These are phyloP conservation scores for Trichoderma koningiopsis DNA, from an alignment of 2,329 filamentous ascomycete species.

Conservation along the genomic window DNA sequence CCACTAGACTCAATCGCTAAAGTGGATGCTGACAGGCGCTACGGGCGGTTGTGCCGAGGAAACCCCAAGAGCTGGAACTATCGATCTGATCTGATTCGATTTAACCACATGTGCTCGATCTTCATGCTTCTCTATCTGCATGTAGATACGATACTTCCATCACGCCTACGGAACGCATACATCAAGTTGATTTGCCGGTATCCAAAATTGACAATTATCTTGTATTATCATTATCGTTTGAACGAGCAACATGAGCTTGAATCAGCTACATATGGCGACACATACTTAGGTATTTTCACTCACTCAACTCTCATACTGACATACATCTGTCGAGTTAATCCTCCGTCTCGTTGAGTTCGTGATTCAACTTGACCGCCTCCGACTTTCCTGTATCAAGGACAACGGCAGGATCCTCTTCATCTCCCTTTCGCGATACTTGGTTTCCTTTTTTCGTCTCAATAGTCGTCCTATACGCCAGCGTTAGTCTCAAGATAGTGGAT, in stretches of 20 bases:
- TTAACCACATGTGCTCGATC: not conserved
- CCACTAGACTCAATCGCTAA: not conserved
- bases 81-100: not conserved
- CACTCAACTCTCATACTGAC: not conserved
- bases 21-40: constrained; percentile 4
- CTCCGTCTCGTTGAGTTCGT: constrained; percentile 41
- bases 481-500: not conserved
- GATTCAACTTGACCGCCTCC: constrained; percentile 45
- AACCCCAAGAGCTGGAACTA: not conserved
- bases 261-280: not conserved
- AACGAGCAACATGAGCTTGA: not conserved
- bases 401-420: constrained; percentile 47
- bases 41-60: not conserved
- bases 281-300: not conserved
- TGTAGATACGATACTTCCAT: not conserved
- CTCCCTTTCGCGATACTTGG: constrained; percentile 44
- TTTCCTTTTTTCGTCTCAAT: constrained; percentile 48
- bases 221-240: not conserved
- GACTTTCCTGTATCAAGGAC: constrained; percentile 47
- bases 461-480: constrained; percentile 34
- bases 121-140: not conserved
- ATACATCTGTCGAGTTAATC: not conserved
- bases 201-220: not conserved
- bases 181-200: too few species aligned
- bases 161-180: too few species aligned